Evolutionary conservation across 257 asterid genomes (phyloP), one percentile per base, ranked within the genome.

Genomic region (Haberlea rhodopensis): DNA sequence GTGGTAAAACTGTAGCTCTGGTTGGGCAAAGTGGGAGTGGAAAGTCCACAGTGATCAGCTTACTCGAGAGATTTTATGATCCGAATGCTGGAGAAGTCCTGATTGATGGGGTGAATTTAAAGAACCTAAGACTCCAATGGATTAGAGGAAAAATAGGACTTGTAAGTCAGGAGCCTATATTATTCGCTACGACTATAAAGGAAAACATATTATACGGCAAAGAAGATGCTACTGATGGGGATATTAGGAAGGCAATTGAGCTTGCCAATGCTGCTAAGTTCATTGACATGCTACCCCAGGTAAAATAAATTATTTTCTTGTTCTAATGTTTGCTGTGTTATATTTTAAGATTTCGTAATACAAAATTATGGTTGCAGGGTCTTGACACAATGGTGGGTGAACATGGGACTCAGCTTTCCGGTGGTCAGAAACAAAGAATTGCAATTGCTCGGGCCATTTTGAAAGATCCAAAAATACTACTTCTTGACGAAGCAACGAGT

Each of bases 401-500:
- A 65, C 94, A 80, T 53, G 97, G 97, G 25, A 80, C 95, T 52
- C 90, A 82, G 57, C 81, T 89, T 32, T 89, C 95, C 0, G 97
- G 97, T 0, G 96, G 96, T 43, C 96, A 89, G 66, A 89, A 89
- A 78, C 96, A 89, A 65, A 70, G 96, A 66, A 67, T 89, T 8
- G 95, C 95, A 20, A 89, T 89, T 65, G 95, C 96, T 6, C 76
- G 95, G 28, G 96, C 96, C 22, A 87, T 89, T 70, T 66, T 89
- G 43, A 89, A 83, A 76, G 74, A 85, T 32, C 96, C 96, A 1
- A 89, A 69, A 71, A 81, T 89, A 65, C 94, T 89, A 29, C 95
- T 89, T 53, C 94, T 89, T 1, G 96, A 89, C 71, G 96, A 89
- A 81, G 96, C 96, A 5, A 89, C 96, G 13, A 89, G 96, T 54